Evolutionary conservation across 257 asterid genomes (phyloP).

Genomic region (Solanum chaucha): DNA sequence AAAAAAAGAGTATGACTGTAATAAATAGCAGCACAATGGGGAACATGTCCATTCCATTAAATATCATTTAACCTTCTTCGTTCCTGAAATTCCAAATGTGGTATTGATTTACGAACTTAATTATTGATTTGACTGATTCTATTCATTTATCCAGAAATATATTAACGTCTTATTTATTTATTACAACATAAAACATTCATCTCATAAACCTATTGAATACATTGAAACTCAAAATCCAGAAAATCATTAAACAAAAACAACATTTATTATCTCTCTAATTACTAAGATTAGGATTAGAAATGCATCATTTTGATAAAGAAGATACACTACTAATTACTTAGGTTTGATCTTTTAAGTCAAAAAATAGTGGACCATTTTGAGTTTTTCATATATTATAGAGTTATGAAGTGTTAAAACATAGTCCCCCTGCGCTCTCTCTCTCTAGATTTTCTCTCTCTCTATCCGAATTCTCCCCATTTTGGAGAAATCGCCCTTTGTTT

Average conservation of each 20-base stretch:
- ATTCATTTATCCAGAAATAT: not conserved
- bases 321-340: not conserved
- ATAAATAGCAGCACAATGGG: too few species aligned
- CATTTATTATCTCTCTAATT: not conserved
- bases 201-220: not conserved
- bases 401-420: not conserved
- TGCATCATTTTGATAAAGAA: not conserved
- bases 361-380: not conserved
- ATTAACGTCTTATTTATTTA: not conserved
- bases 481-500: constrained; percentile 2
- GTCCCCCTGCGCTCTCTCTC: constrained; percentile 3
- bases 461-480: constrained; percentile 22
- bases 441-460: constrained; percentile 31
- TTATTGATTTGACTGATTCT: not conserved
- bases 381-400: not conserved
- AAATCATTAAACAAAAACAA: not conserved
- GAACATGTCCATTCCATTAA: not conserved
- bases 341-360: not conserved
- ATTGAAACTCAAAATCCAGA: not conserved
- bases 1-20: not conserved
- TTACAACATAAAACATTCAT: not conserved
- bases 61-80: not conserved
- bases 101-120: not conserved
- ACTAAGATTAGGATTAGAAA: not conserved
- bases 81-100: too few species aligned